Evolutionary conservation across 345 rosid species (phyloP).

Genomic region (Citrus glauca): DNA sequence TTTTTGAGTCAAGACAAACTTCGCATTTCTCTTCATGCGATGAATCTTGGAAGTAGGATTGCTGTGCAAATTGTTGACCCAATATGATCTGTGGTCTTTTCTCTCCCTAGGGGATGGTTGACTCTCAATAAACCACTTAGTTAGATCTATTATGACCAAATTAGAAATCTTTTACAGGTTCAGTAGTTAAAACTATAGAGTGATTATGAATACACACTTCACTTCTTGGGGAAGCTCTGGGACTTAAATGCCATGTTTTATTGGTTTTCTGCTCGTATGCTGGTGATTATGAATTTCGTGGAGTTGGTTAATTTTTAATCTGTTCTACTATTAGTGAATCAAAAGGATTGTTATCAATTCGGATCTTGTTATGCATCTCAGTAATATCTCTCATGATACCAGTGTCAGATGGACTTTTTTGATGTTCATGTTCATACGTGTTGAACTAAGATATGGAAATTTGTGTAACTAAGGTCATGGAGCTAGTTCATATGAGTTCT

Average conservation of each 20-base stretch:
- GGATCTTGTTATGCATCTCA: background rate
- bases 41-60: background rate
- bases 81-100: background rate
- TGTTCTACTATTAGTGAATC: background rate
- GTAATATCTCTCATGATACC: background rate
- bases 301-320: background rate
- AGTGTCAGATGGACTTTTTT: background rate
- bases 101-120: background rate
- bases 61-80: background rate
- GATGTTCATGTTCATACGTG: background rate
- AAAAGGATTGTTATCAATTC: background rate
- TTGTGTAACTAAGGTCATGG: background rate
- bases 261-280: background rate
- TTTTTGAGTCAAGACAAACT: background rate
- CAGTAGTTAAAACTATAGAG: background rate
- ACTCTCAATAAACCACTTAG: background rate
- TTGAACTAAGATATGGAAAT: background rate
- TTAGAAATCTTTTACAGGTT: background rate
- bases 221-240: background rate
- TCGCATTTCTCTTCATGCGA: background rate
- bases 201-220: background rate
- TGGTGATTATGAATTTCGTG: background rate
- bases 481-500: background rate
- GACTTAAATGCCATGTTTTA: background rate
- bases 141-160: background rate